Conservation (phyloP, 2,329 filamentous ascomycete species). For the Pleurostoma richardsiae region DNA sequence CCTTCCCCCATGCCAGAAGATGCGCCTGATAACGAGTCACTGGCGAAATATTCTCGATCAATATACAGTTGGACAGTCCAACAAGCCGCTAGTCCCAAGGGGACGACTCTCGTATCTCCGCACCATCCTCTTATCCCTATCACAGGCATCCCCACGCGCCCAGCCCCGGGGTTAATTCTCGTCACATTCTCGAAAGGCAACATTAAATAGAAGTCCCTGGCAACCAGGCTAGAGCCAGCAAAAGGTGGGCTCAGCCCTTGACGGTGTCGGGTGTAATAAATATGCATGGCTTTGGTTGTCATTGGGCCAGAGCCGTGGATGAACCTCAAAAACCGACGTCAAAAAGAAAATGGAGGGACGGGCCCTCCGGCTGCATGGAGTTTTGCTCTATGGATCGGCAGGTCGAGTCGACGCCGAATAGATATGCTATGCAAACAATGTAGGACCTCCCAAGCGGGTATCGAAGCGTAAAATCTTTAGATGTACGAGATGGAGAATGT, state of each 20-base stretch:
- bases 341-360: too few relatives aligned
- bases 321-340: too few relatives aligned
- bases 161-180: too few relatives aligned
- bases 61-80: too few relatives aligned
- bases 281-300: neutral
- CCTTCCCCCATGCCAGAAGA: too few relatives aligned
- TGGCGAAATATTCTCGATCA: too few relatives aligned
- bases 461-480: conserved; percentile 30
- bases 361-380: neutral
- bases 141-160: too few relatives aligned
- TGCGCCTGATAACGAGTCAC: too few relatives aligned
- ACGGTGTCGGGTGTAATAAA: conserved; percentile 15
- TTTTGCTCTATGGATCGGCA: conserved; percentile 1
- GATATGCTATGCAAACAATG: conserved; percentile 14
- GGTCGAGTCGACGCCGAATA: conserved; percentile 9
- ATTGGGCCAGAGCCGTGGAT: too few relatives aligned
- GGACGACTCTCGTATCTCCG: too few relatives aligned
- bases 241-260: conserved; percentile 24
- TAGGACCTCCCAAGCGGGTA: conserved; percentile 34
- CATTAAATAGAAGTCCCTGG: conserved; percentile 17
- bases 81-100: too few relatives aligned
- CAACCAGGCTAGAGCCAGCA: conserved; percentile 23
- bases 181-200: conserved; percentile 7
- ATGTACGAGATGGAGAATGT: conserved; percentile 10
- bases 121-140: too few relatives aligned